A percentile compares a stretch with the other conserved stretches of the same genome.
These are phyloP conservation scores for Saturnispora ahearnii DNA, from an alignment of 805 yeast species.

Conservation along the genomic window DNA sequence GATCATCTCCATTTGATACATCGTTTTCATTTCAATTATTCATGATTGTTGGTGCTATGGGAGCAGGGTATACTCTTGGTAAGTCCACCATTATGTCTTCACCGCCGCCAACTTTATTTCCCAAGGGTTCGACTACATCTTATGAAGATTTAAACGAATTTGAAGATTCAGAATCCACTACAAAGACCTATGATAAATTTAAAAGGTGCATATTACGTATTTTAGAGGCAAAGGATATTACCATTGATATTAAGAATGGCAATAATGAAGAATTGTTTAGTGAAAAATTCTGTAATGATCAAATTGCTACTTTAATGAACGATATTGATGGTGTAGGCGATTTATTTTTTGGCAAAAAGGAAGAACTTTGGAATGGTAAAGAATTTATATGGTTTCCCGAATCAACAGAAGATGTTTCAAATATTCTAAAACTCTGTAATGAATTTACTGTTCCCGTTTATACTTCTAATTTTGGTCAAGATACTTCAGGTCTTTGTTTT, in stretches of 20 bases:
- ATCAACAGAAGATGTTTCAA: constrained; percentile 17
- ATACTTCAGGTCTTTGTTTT: constrained; percentile 12
- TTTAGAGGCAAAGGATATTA: constrained; percentile 16
- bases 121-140: constrained; percentile 20
- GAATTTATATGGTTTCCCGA: constrained; percentile 18
- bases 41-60: constrained; percentile 25
- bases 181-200: constrained; percentile 17
- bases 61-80: constrained; percentile 28
- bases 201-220: constrained; percentile 22
- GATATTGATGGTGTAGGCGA: constrained; percentile 18
- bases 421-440: constrained; percentile 19
- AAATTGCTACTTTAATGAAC: constrained; percentile 15
- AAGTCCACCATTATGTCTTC: constrained; percentile 18
- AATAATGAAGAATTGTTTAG: constrained; percentile 9
- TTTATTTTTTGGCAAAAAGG: constrained; percentile 17
- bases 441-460: constrained; percentile 23
- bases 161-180: constrained; percentile 4
- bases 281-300: constrained; percentile 14
- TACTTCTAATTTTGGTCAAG: constrained; percentile 2
- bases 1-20: constrained; percentile 14
- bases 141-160: constrained; percentile 14
- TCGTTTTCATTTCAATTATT: constrained; percentile 24
- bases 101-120: constrained; percentile 25
- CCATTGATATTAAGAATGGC: constrained; percentile 16
- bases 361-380: constrained; percentile 12